A percentile compares a stretch with the other conserved stretches of the same genome.
Evolutionary conservation across 2,329 filamentous ascomycete genomes (phyloP).

Genomic region (Tolypocladium ovalisporum): DNA sequence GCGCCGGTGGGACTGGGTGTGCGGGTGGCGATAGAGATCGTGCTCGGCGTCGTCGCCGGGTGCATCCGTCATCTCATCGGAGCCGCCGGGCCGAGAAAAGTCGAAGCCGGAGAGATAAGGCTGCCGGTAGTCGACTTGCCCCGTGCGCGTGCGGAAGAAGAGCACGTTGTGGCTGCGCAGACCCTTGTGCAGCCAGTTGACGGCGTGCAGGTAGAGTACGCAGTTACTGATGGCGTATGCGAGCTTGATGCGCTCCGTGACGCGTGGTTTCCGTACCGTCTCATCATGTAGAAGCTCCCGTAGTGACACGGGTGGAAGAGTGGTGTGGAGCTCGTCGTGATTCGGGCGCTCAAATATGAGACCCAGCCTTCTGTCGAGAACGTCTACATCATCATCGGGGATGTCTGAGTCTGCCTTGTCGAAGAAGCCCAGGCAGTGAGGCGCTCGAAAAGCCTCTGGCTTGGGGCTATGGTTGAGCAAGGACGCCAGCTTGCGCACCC

Average conservation of each 20-base stretch:
- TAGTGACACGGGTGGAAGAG: conserved; percentile 32
- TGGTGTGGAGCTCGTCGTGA: conserved; percentile 21
- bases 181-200: conserved; percentile 50
- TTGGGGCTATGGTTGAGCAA: conserved; percentile 36
- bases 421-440: conserved; percentile 40
- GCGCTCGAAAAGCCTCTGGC: conserved; percentile 36
- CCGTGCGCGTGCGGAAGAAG: conserved; percentile 29
- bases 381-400: conserved; percentile 26
- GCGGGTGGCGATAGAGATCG: conserved; percentile 40
- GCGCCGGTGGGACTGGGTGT: conserved; percentile 24
- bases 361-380: conserved; percentile 34
- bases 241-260: conserved; percentile 40
- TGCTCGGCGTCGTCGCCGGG: conserved; percentile 31
- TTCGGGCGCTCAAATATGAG: conserved; percentile 41
- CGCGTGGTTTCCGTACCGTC: conserved; percentile 29
- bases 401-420: conserved; percentile 27
- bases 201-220: conserved; percentile 41
- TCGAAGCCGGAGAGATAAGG: conserved; percentile 44
- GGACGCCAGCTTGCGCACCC: conserved; percentile 35
- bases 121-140: conserved; percentile 23
- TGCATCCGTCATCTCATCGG: conserved; percentile 39
- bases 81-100: conserved; percentile 37
- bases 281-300: conserved; percentile 30
- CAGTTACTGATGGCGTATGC: conserved; percentile 41
- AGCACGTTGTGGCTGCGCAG: conserved; percentile 41